These are phyloP conservation scores for Fraxinus excelsior DNA, from an alignment of 257 asterid genomes.

Conservation along the genomic window DNA sequence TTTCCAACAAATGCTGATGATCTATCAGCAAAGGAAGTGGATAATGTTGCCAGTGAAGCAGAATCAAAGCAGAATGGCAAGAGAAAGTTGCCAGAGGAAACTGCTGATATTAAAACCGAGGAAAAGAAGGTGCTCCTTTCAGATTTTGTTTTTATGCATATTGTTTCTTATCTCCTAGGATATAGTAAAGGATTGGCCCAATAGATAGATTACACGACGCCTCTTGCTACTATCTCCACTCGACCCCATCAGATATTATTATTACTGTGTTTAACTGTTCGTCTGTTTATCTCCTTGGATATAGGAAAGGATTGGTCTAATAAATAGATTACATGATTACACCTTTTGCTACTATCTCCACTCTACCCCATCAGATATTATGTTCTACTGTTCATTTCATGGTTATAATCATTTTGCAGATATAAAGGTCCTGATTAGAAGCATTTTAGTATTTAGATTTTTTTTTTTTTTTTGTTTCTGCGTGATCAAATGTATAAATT, in stretches of 20 bases:
- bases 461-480: neutral
- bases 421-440: neutral
- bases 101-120: conserved; percentile 54
- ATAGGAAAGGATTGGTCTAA: conserved; percentile 2
- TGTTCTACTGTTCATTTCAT: neutral
- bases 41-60: conserved; percentile 37
- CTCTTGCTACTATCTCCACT: conserved; percentile 8
- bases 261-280: neutral
- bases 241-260: neutral
- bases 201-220: conserved; percentile 2
- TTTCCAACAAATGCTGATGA: conserved; percentile 42
- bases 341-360: no score
- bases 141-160: conserved; percentile 8
- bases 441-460: neutral
- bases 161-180: conserved; percentile 19
- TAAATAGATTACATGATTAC: neutral
- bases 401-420: conserved; percentile 1
- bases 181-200: conserved; percentile 10
- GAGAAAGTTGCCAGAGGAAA: conserved; percentile 62
- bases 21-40: conserved; percentile 37
- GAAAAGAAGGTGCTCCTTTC: conserved; percentile 67
- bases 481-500: neutral
- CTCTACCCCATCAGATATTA: no score
- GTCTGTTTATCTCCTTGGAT: neutral
- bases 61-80: conserved; percentile 54